Evolutionary conservation across 495 filamentous ascomycete species (phyloP), one percentile per base, ranked within the genome.

Genomic region (Daldinia decipiens): DNA sequence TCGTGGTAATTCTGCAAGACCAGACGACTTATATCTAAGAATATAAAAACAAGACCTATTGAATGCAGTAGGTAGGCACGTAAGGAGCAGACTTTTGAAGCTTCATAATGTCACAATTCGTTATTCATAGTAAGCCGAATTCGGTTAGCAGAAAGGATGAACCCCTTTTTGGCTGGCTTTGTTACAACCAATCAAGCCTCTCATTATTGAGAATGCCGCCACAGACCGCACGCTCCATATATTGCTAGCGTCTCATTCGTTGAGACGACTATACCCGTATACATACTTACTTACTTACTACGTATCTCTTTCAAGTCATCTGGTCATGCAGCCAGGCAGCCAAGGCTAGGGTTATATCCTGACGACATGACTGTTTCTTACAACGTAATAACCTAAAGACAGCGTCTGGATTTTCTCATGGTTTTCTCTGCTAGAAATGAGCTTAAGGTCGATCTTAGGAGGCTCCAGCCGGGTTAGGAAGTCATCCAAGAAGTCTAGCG

Each of bases 401-500:
- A 3, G 4, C 1, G 50, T 45, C 9, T 29, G 19, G 17, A 36
- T 21, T 38, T 34, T 69, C 64, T 63, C 51, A 70, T 71, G 56
- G 43, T 31, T 29, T 47, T 15, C 13, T 9, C 27, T 45, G 39
- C 21, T 40, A 38, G 67, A 72, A 57, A 78, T 77, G 71, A 75
- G 71, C 54, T 69, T 80, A 63, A 72, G 73, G 69, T 69, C 75
- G 38, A 76, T 78, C 53, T 64, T 81, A 56, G 77, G 79, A 64
- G 67, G 69, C 71, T 75, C 79, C 32, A 78, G 77, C 68, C 76
- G 81, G 69, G 79, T 83, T 67, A 84, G 79, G 73, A 84, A 82
- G 54, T 62, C 69, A 15, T 69, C 74, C 5, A 76, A 81, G 27
- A 74, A 76, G 12, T 73, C 80, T 9, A 31, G 73, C 26, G 72